Conservation (phyloP, 352 stramenopile species). For the Globisporangium paroecandrum region DNA sequence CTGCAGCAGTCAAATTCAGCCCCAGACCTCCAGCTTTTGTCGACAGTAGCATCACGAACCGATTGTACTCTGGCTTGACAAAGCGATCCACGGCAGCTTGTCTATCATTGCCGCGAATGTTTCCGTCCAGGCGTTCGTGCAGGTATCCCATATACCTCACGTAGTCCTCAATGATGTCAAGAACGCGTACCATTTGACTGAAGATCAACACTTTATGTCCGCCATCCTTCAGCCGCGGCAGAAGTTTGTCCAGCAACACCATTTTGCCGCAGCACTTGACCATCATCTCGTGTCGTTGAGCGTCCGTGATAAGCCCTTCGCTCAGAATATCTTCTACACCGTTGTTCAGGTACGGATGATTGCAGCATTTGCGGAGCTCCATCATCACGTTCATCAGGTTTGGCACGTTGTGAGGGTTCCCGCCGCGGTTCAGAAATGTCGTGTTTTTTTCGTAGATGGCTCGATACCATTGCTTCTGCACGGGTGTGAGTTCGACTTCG, state of each 20-base stretch:
- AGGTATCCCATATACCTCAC: conserved; percentile 89
- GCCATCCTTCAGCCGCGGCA: conserved; percentile 95
- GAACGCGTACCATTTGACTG: conserved; percentile 98
- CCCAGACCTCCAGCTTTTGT: conserved; percentile 96
- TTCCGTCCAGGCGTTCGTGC: conserved; percentile 97
- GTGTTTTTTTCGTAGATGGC: conserved; percentile 97
- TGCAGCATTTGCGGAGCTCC: conserved; percentile 90
- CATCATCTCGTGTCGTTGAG: conserved; percentile 89
- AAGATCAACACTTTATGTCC: conserved; percentile 99
- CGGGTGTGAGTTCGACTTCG: conserved; percentile 86
- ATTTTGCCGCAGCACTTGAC: conserved; percentile 99
- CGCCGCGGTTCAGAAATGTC: conserved; percentile 79
- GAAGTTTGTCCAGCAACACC: conserved; percentile 98
- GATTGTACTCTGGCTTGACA: conserved; percentile 88
- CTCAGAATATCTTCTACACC: conserved; percentile 88
- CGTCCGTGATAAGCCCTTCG: conserved; percentile 71
- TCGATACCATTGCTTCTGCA: conserved; percentile 90
- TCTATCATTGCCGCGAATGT: conserved; percentile 91
- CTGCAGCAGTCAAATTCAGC: conserved; percentile 90
- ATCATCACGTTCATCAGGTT: conserved; percentile 94
- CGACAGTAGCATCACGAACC: conserved; percentile 98
- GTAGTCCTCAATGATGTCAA: conserved; percentile 99
- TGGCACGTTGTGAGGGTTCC: conserved; percentile 77
- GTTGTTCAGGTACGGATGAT: conserved; percentile 92
- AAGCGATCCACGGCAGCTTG: conserved; percentile 86